Evolutionary conservation across 192 early-diverging fungal genomes (phyloP).

Genomic region (Coemansia sp.): DNA sequence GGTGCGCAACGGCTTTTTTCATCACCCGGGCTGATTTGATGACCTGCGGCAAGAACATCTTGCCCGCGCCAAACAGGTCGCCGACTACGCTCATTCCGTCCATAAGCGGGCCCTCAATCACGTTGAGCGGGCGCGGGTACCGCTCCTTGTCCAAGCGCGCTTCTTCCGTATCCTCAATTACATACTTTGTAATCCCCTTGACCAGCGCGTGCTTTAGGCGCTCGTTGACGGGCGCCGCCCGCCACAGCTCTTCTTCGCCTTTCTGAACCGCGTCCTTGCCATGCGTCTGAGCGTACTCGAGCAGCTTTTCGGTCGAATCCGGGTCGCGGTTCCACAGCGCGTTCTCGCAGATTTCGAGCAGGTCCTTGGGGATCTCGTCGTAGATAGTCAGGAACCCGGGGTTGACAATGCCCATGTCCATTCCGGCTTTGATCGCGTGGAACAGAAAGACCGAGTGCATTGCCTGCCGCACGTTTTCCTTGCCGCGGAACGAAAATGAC

Average conservation of each 20-base stretch:
- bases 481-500: conserved; percentile 96
- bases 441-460: conserved; percentile 96
- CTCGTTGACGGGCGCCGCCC: conserved; percentile 63
- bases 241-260: conserved; percentile 84
- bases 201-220: conserved; percentile 80
- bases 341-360: conserved; percentile 86
- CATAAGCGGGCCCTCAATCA: conserved; percentile 97
- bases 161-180: conserved; percentile 93
- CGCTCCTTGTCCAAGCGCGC: conserved; percentile 66
- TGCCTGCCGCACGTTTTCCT: conserved; percentile 85
- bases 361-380: conserved; percentile 92
- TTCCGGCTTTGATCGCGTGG: conserved; percentile 76
- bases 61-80: conserved; percentile 89
- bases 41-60: conserved; percentile 98
- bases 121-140: conserved; percentile 87
- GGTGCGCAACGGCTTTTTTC: conserved; percentile 95
- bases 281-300: conserved; percentile 81
- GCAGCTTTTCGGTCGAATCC: conserved; percentile 89
- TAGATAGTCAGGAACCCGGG: conserved; percentile 95
- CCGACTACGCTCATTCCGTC: conserved; percentile 90
- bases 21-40: conserved; percentile 96
- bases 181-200: conserved; percentile 92
- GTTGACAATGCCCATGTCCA: conserved; percentile 99
- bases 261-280: conserved; percentile 63
- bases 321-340: conserved; percentile 91